These are phyloP conservation scores for Neurospora sp. DNA, from an alignment of 495 filamentous ascomycete genomes.

Conservation along the genomic window DNA sequence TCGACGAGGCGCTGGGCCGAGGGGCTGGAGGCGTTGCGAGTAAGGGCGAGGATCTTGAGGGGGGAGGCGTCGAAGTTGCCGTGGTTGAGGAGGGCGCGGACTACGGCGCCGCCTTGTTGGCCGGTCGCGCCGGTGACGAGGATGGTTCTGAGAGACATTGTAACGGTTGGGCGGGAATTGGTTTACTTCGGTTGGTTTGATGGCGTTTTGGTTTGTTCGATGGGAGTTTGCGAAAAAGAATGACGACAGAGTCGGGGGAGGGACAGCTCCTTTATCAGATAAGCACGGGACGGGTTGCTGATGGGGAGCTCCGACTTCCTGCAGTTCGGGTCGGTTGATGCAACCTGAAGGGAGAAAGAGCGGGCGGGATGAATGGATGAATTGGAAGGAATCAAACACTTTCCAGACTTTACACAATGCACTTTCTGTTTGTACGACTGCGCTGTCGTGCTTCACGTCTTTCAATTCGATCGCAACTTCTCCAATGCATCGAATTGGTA, in stretches of 20 bases:
- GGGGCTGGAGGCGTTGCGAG: slow-evolving; percentile 46
- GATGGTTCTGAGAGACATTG: slow-evolving; percentile 15
- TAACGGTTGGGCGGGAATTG: background rate
- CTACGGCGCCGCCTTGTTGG: slow-evolving; percentile 56
- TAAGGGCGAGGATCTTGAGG: slow-evolving; percentile 59
- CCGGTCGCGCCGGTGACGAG: slow-evolving; percentile 60
- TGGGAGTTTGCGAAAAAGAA: background rate
- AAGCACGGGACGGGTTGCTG: background rate
- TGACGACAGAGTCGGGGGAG: background rate
- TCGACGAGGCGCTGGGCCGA: slow-evolving; percentile 41
- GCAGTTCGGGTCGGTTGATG: background rate
- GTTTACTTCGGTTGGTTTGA: background rate
- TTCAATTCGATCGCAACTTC: background rate
- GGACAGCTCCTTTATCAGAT: background rate
- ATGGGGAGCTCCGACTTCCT: background rate
- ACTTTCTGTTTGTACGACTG: background rate
- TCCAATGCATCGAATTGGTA: background rate
- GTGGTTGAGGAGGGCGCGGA: slow-evolving; percentile 44
- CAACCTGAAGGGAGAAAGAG: background rate
- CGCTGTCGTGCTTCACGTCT: background rate
- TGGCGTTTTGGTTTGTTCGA: background rate
- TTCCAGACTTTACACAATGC: background rate
- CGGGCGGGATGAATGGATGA: background rate
- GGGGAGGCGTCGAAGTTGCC: slow-evolving; percentile 12
- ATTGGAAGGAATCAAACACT: background rate